These are phyloP conservation scores for Solanum arcanum DNA, from an alignment of 257 asterid genomes.

Conservation along the genomic window DNA sequence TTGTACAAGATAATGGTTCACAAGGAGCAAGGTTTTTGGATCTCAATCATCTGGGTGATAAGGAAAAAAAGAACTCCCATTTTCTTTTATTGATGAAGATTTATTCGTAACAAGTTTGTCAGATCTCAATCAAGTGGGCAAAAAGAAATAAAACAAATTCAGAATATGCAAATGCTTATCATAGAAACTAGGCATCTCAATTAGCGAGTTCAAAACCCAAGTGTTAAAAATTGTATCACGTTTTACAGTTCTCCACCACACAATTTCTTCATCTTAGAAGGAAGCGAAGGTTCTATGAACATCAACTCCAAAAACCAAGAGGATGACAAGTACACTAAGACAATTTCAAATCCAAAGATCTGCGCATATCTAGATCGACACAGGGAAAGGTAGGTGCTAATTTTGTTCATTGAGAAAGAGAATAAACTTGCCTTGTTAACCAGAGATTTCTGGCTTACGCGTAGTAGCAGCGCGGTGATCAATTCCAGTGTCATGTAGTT, in stretches of 20 bases:
- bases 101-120: neutral
- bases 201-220: neutral
- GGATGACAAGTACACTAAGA: neutral
- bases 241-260: neutral
- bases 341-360: neutral
- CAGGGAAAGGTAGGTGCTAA: neutral
- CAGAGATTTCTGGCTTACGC: conserved; percentile 71
- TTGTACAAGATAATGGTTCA: neutral
- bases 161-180: neutral
- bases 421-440: conserved; percentile 56
- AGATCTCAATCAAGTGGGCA: neutral
- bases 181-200: neutral
- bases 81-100: neutral
- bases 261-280: neutral
- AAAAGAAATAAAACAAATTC: neutral
- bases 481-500: conserved; percentile 86
- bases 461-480: conserved; percentile 67
- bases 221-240: neutral
- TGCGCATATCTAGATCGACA: neutral
- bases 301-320: neutral
- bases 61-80: neutral
- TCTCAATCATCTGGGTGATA: neutral
- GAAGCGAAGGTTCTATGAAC: neutral
- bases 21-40: neutral
- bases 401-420: neutral